Base-by-base conservation (phyloP, 306 rosid genomes). In the Astragalus glycyphyllos region DNA sequence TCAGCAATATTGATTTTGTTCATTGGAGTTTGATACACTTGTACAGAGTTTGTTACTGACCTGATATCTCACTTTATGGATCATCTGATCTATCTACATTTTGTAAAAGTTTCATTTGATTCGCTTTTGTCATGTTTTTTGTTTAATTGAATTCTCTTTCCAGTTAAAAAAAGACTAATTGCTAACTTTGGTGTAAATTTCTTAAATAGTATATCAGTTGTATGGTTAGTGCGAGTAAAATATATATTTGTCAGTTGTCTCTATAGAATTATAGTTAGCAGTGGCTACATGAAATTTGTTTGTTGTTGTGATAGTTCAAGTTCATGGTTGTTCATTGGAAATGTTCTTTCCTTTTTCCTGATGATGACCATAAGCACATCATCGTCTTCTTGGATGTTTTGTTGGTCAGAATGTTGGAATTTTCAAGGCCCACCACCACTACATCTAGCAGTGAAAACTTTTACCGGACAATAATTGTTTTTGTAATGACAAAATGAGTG, bases 41-140 rank as follows among this genome's bases (percentile, higher is more conserved):
- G 78, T 64, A 74, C 65, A 74, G 48, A 72, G 29, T 61, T 73
- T 47, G 70, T 61, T 72, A 59, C 45, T 42, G 64, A 62, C 46
- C 34, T 37, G 69, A 59, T 59, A 15, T 47, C 55, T 60, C 12
- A 12, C 12, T 71, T 42, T 46, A 57, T 34, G 45, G 40, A 46
- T 15, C n/a, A 46, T 15, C 9, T 4, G 50, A 46, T 15, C 9
- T 4, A 40, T 31, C 59, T 59, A 72, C 34, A 35, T 47, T 58
- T 59, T 58, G 48, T 32, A 9, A 46, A 31, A 11, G 37, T 58
- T 58, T 58, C 46, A 6, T 40, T 58, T 38, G 3, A 38, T 15
- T 13, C 42, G 10, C 17, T 60, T 58, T 61, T 11, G 15, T 34
- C 45, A 34, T 58, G 65, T n/a, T 58, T 57, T 31, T 57, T 26